Conservation (phyloP, 345 rosid species). For the Pistacia vera region DNA sequence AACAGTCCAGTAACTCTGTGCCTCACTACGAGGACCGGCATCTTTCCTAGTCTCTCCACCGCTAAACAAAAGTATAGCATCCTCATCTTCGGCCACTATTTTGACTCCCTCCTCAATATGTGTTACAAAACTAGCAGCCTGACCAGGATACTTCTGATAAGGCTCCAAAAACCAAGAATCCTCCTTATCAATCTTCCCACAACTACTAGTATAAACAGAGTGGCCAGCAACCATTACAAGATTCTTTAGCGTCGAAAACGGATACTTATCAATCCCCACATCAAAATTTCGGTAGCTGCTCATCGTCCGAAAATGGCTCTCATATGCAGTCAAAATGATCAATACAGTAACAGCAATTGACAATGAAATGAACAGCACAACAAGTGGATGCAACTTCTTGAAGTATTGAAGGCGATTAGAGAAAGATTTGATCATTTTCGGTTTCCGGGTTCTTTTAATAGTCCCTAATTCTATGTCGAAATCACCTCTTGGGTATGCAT, state of each 20-base stretch:
- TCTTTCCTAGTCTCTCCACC: conserved; percentile 97
- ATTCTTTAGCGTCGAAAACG: conserved; percentile 66
- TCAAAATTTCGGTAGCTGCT: conserved; percentile 11
- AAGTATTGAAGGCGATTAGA: conserved; percentile 42
- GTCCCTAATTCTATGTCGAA: conserved; percentile 82
- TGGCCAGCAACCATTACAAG: conserved; percentile 99
- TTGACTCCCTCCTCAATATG: conserved; percentile 87
- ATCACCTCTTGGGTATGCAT: conserved; percentile 74
- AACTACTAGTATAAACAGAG: conserved; percentile 77
- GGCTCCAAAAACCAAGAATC: conserved; percentile 95
- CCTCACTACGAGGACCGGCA: conserved; percentile 98
- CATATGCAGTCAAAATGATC: conserved; percentile 22
- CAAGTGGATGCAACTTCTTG: conserved; percentile 12
- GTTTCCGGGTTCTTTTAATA: conserved; percentile 56
- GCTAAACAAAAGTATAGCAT: conserved; percentile 86
- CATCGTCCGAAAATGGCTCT: too few species aligned
- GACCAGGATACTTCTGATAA: conserved; percentile 92
- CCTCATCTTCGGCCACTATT: conserved; percentile 57
- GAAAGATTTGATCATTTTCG: conserved; percentile 69
- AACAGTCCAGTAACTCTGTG: conserved; percentile 97
- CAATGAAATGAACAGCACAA: neutral
- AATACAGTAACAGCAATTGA: conserved; percentile 51
- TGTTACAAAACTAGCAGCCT: conserved; percentile 80
- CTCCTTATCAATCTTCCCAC: conserved; percentile 61
- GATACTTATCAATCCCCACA: conserved; percentile 44